Evolutionary conservation across 2,329 filamentous ascomycete genomes (phyloP), one percentile per base, ranked within the genome.

Genomic region (Paraphoma chrysanthemicola): DNA sequence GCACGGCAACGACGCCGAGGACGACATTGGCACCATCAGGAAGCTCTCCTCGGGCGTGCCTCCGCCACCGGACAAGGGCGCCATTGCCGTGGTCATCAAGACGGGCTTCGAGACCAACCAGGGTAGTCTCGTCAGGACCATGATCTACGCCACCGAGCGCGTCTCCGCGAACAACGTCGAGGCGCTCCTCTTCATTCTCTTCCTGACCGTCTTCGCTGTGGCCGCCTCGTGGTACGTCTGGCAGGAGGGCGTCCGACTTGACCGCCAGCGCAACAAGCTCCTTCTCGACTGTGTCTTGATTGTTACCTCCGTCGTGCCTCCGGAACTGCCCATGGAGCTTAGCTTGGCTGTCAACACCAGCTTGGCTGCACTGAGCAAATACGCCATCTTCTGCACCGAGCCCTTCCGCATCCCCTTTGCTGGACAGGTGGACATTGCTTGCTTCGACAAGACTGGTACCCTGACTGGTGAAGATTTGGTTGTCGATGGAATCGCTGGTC

Each of bases 191-290:
- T 99, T 99, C 82, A 99, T 99, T 65, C 85, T 99, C 57, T 99
- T 99, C 84, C 85, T 99, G 29, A 86, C 97, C 52, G 86, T 98
- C 69, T 99, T 99, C 80, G 96, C 96, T 69, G 87, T 99, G 75
- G 96, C 95, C 53, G 95, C 95, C 50, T 97, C 95, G 11, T 97
- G 95, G 93, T 99, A 99, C 77, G 95, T 99, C 57, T 99, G 95
- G 95, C 88, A 93, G 60, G 94, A 99, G 79, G 96, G 95, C 81
- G 94, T 99, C 52, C 86, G 86, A 74, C 93, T 91, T 80, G 94
- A 98, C 72, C 90, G 95, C 74, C 98, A 99, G 83, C 90, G 95
- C 63, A 98, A 94, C 45, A 99, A 99, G 86, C 87, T 99, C 39
- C 86, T 99, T 56, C 87, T 99, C 51, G 96, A 99, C 80, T 99